Percentiles rank a stretch among this genome's conserved stretches.
Conservation (phyloP, 2,329 filamentous ascomycete genomes). For the Arthrobotrys entomopaga region DNA sequence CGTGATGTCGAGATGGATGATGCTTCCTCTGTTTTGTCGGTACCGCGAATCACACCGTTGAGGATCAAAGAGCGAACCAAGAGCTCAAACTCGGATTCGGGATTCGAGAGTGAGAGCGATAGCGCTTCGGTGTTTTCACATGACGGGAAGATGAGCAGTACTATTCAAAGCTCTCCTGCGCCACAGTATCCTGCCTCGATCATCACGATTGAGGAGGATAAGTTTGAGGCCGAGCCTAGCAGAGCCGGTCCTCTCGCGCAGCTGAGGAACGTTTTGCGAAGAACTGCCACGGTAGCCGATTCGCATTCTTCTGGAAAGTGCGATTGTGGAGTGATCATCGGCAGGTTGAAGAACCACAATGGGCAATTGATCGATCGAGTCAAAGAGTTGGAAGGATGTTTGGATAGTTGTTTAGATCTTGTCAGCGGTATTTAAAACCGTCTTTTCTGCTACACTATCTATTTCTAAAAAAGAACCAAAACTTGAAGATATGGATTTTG, state of each 20-base stretch:
- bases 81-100: constrained; percentile 54
- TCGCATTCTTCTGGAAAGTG: constrained; percentile 15
- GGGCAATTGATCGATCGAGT: constrained; percentile 26
- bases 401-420: constrained; percentile 48
- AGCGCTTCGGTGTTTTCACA: constrained; percentile 48
- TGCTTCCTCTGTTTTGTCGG: constrained; percentile 24
- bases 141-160: constrained; percentile 20
- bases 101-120: constrained; percentile 50
- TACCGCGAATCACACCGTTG: constrained; percentile 11
- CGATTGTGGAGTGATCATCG: constrained; percentile 38
- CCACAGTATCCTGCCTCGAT: constrained; percentile 30
- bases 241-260: constrained; percentile 32
- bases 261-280: constrained; percentile 42
- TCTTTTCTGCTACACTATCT: not conserved
- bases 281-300: constrained; percentile 34
- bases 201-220: constrained; percentile 23
- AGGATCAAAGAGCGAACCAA: constrained; percentile 31
- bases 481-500: not conserved
- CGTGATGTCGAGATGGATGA: constrained; percentile 42
- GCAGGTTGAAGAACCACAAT: constrained; percentile 38
- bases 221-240: constrained; percentile 7
- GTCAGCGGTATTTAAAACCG: constrained; percentile 32
- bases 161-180: constrained; percentile 13
- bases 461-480: not conserved
- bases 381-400: constrained; percentile 45